Evolutionary conservation across 2,329 filamentous ascomycete genomes (phyloP).

Genomic region (Ramularia collo-cygni): DNA sequence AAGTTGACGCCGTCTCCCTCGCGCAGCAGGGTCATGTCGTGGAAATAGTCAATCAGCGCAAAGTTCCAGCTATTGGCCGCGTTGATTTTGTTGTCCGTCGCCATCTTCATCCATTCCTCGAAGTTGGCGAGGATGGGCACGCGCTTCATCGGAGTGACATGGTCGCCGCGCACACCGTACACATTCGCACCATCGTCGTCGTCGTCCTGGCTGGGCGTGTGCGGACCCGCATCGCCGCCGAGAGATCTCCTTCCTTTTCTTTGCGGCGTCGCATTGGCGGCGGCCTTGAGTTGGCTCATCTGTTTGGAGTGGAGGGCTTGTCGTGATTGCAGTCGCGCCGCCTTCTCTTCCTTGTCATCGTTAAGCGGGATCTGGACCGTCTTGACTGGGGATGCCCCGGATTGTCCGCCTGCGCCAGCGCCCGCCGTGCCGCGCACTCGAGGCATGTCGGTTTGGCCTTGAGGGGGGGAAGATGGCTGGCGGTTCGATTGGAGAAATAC

Average conservation of each 20-base stretch:
- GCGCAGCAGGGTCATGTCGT: conserved; percentile 95
- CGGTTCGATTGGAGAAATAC: background rate
- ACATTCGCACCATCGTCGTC: conserved; percentile 37
- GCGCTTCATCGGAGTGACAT: conserved; percentile 91
- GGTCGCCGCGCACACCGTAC: conserved; percentile 57
- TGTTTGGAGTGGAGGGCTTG: conserved; percentile 85
- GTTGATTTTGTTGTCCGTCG: conserved; percentile 95
- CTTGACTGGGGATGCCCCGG: conserved; percentile 44
- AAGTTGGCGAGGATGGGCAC: conserved; percentile 96
- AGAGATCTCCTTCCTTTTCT: conserved; percentile 38
- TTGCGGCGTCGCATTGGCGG: conserved; percentile 56
- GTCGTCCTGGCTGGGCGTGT: conserved; percentile 49
- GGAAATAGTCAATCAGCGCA: conserved; percentile 98
- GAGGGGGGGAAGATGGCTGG: background rate
- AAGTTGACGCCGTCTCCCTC: conserved; percentile 98
- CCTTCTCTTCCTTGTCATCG: conserved; percentile 90
- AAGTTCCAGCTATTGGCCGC: conserved; percentile 99
- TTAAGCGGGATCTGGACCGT: conserved; percentile 77
- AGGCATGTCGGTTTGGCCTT: conserved; percentile 25
- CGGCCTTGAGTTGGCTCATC: conserved; percentile 83
- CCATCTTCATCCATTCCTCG: conserved; percentile 99
- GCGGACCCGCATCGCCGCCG: conserved; percentile 38
- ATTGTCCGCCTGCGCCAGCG: conserved; percentile 39
- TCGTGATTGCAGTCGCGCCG: conserved; percentile 75
- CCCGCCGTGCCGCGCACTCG: conserved; percentile 36